phyloP scores from a whole-genome alignment of 2,329 filamentous ascomycete species.

The Fusarium humuli region DNA sequence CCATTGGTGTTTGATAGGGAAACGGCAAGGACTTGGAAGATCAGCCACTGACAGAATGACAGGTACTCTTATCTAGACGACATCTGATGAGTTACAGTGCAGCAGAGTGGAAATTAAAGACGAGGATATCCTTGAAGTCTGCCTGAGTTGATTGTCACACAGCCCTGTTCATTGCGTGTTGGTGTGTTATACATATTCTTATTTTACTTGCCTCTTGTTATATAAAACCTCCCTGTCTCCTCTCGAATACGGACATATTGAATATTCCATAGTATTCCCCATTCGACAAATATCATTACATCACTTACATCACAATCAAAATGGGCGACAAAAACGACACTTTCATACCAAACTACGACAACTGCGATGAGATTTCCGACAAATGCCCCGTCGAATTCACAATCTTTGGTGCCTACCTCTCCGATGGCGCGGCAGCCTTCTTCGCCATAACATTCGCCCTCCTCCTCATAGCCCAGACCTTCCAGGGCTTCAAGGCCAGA shows the following conservation, averaged over 20 bases:
- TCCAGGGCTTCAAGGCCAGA: constrained; percentile 49
- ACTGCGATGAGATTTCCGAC: constrained; percentile 41
- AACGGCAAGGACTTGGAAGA: no score
- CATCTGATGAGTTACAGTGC: neutral
- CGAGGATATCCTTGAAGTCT: neutral
- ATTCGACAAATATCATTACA: no score
- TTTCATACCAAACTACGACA: constrained; percentile 23
- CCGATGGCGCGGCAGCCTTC: constrained; percentile 40
- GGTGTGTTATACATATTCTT: neutral
- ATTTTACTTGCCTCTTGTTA: neutral
- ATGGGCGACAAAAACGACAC: constrained; percentile 22
- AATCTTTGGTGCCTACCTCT: constrained; percentile 42
- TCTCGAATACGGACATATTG: neutral
- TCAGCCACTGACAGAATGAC: neutral
- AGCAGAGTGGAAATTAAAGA: neutral
- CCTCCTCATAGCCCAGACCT: constrained; percentile 49
- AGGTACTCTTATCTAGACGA: neutral
- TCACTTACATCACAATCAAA: neutral
- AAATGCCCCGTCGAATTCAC: constrained; percentile 43
- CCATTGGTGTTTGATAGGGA: neutral
- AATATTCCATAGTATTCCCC: neutral
- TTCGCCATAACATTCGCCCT: constrained; percentile 52
- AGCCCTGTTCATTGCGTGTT: neutral
- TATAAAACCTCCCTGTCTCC: neutral
- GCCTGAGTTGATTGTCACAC: neutral